Conservation (phyloP, 495 filamentous ascomycete genomes). For the Podospora sp. region DNA sequence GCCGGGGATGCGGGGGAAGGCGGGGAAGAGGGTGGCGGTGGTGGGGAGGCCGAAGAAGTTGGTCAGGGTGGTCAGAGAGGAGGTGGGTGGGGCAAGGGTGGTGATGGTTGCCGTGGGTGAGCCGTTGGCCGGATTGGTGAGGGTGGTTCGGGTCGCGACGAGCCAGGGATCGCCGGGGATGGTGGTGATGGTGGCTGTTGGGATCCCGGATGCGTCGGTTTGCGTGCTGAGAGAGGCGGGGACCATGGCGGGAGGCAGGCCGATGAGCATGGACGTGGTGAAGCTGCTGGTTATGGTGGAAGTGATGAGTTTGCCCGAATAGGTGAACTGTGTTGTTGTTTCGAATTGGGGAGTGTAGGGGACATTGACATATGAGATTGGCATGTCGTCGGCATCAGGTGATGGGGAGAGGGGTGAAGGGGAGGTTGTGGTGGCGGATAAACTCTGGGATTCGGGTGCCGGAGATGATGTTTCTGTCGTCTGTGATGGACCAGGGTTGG, state of each 20-base stretch:
- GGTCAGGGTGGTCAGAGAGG: neutral
- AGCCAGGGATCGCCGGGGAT: neutral
- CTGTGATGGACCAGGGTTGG: too few relatives aligned
- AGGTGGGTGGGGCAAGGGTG: neutral
- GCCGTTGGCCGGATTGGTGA: neutral
- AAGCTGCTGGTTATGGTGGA: neutral
- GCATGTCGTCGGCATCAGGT: neutral
- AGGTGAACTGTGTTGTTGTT: neutral
- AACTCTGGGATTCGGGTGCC: neutral
- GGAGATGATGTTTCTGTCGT: neutral
- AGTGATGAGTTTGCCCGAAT: neutral
- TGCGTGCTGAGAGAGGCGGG: neutral
- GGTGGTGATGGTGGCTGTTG: conserved; percentile 6
- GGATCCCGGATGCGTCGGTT: conserved; percentile 1
- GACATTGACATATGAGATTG: neutral
- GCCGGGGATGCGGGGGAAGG: conserved; percentile 8
- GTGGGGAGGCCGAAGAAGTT: conserved; percentile 1
- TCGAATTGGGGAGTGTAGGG: neutral
- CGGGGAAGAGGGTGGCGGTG: conserved; percentile 13
- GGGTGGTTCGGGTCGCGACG: neutral
- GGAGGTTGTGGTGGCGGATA: neutral
- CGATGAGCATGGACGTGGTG: conserved; percentile 2
- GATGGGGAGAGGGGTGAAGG: neutral
- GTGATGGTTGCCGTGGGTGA: neutral
- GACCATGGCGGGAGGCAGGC: conserved; percentile 9